phyloP scores from a whole-genome alignment of 768 basidiomycete genomes.

The Mycena rebaudengoi region DNA sequence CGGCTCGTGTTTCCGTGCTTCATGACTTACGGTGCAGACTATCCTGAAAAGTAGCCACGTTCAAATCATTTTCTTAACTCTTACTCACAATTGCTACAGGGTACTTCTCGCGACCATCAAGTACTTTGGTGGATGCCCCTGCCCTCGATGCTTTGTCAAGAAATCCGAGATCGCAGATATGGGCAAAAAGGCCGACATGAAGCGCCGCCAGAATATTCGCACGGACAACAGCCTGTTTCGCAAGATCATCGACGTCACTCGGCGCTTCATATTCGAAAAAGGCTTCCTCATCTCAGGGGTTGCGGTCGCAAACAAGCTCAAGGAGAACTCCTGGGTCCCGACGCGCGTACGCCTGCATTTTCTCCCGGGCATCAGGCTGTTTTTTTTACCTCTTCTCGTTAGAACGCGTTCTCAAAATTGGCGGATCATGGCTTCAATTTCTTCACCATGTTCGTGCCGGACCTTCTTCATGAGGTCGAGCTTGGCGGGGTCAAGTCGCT shows the following conservation, averaged over 20 bases:
- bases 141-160: constrained; percentile 32
- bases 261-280: constrained; percentile 3
- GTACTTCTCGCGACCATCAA: constrained; percentile 31
- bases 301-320: not conserved
- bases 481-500: constrained; percentile 48
- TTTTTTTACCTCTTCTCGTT: not conserved
- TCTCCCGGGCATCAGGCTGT: not conserved
- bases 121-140: constrained; percentile 33
- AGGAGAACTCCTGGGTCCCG: constrained; percentile 5
- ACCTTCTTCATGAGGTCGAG: constrained; percentile 51
- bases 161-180: constrained; percentile 21
- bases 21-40: constrained; percentile 40
- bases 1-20: constrained; percentile 34
- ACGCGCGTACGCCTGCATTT: not conserved
- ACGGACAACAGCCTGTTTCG: constrained; percentile 5
- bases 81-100: constrained; percentile 17
- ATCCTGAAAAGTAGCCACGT: constrained; percentile 41
- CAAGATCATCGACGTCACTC: not conserved
- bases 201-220: not conserved
- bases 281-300: not conserved
- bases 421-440: constrained; percentile 31
- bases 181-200: constrained; percentile 26
- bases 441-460: constrained; percentile 39
- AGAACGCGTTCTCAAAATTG: constrained; percentile 45
- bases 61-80: not conserved